These are phyloP conservation scores for Telopea speciosissima DNA, from an alignment of 177 flowering plant genomes.

Conservation along the genomic window DNA sequence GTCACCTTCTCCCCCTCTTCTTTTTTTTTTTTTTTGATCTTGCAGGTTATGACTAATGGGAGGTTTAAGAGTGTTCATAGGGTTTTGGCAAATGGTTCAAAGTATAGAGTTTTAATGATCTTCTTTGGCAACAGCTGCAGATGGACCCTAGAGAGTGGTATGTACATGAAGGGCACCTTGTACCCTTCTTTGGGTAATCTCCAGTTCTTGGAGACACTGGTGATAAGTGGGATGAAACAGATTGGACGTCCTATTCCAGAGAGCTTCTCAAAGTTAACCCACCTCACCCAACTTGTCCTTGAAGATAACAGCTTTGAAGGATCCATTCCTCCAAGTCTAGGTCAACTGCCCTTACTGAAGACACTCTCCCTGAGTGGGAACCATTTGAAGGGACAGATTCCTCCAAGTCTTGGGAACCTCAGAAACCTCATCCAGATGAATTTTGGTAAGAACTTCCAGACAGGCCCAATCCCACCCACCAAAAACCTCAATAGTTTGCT, in stretches of 20 bases:
- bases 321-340: conserved; percentile 56
- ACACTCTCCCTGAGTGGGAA: conserved; percentile 62
- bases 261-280: too few species aligned
- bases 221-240: conserved; percentile 71
- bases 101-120: too few species aligned
- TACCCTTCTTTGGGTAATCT: conserved; percentile 56
- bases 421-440: conserved; percentile 40
- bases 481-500: conserved; percentile 38
- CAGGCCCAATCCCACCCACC: conserved; percentile 67
- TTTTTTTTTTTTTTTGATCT: too few species aligned
- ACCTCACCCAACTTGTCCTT: too few species aligned
- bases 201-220: conserved; percentile 54
- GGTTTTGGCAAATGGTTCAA: too few species aligned
- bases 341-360: conserved; percentile 44
- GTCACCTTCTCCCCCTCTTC: too few species aligned
- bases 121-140: too few species aligned
- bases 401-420: conserved; percentile 53
- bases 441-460: conserved; percentile 49
- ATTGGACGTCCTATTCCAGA: conserved; percentile 64
- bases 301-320: conserved; percentile 66
- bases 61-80: too few species aligned
- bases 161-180: conserved; percentile 73
- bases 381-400: conserved; percentile 53
- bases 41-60: too few species aligned
- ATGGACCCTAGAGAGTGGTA: conserved; percentile 22